Evolutionary conservation across 352 stramenopile species (phyloP).

Genomic region (Hyaloperonospora brassicae): DNA sequence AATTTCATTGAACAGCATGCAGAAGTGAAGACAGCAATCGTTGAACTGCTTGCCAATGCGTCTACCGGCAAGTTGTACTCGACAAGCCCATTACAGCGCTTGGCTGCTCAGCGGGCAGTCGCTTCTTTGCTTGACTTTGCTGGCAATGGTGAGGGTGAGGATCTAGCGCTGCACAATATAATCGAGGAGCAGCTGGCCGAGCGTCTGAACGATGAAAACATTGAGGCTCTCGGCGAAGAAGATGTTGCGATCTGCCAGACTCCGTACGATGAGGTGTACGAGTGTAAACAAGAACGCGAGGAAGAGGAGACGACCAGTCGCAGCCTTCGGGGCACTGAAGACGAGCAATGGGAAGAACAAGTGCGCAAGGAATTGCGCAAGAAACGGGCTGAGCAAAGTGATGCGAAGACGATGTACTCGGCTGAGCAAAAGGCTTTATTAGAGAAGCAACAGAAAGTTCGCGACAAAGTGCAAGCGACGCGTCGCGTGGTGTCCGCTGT

Average conservation of each 20-base stretch:
- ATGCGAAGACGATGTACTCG: conserved; percentile 40
- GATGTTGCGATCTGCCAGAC: conserved; percentile 59
- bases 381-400: conserved; percentile 38
- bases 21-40: conserved; percentile 46
- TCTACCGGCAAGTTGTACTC: conserved; percentile 53
- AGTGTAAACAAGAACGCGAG: conserved; percentile 41
- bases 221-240: conserved; percentile 45
- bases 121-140: conserved; percentile 70
- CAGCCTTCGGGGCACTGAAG: conserved; percentile 51
- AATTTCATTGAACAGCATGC: conserved; percentile 71
- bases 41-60: conserved; percentile 37
- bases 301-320: conserved; percentile 20
- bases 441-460: conserved; percentile 50
- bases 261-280: conserved; percentile 67
- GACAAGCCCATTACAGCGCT: conserved; percentile 33
- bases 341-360: conserved; percentile 82
- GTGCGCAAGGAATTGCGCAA: conserved; percentile 67
- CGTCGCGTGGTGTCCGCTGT: conserved; percentile 37
- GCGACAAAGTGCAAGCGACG: conserved; percentile 38
- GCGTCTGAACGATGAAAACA: conserved; percentile 38
- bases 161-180: conserved; percentile 59
- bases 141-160: conserved; percentile 72
- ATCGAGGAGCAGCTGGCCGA: conserved; percentile 55
- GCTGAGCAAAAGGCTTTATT: conserved; percentile 51
- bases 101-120: conserved; percentile 59